Evolutionary conservation across 1,284 basidiomycete species (phyloP), one percentile per base, ranked within the genome.

Genomic region (Xerocomus nothofagi): DNA sequence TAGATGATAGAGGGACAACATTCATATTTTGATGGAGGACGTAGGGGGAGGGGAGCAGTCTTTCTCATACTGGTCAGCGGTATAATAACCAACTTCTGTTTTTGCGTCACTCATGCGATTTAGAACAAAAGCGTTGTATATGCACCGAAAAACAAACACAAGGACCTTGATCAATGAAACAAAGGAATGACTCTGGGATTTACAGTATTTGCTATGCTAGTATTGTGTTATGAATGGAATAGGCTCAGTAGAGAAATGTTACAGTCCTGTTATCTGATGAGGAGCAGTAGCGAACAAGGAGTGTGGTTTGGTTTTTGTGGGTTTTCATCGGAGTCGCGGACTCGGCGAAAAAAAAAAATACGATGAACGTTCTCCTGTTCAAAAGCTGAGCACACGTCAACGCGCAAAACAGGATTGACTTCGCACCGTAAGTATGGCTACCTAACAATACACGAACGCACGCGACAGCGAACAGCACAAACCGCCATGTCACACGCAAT

Each of bases 371-470:
- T 50, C 39, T 36, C 52, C 59, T 67, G 41, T 31, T 15, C 47
- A 40, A 36, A 53, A 45, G 47, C 48, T 67, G 48, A 66, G 60
- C 49, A 55, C 49, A 47, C 51, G 37, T 54, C 47, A 53, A 51
- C 42, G 65, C 44, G 54, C 55, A 57, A 58, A 67, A 63, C 63
- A 65, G 62, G 57, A 54, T 60, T 65, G 71, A 69, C 68, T 70
- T 73, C 72, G 70, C 63, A 74, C 73, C 73, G 68, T 65, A 71
- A 72, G 68, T 71, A 73, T 64, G 69, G 64, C 72, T 79, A 78
- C 69, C 72, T 71, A 75, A 75, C 73, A 74, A 73, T 76, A 78
- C 74, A 78, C 67, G 67, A 65, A 67, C 68, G 59, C 66, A 46
- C 59, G 57, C 30, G 44, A 65, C 36, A 67, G 49, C 55, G 58